Evolutionary conservation across 306 rosid genomes (phyloP).

Genomic region (Cucumis melo): DNA sequence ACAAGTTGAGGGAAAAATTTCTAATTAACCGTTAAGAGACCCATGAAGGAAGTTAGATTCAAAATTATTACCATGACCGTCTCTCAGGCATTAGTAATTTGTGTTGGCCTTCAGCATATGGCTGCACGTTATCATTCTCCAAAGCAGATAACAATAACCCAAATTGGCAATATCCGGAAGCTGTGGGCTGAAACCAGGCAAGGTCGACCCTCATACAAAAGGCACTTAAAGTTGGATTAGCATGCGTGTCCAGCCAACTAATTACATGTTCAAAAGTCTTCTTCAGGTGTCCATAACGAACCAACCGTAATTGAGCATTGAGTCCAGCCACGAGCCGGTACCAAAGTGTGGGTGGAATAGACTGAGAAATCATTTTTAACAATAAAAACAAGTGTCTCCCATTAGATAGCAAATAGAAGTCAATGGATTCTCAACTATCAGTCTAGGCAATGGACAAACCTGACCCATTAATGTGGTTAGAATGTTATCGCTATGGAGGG

Average conservation of each 20-base stretch:
- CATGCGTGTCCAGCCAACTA: constrained; percentile 70
- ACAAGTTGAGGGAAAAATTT: constrained; percentile 13
- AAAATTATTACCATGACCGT: constrained; percentile 40
- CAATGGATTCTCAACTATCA: not conserved
- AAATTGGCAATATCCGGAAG: constrained; percentile 76
- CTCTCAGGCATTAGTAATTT: constrained; percentile 27
- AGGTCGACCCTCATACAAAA: constrained; percentile 60
- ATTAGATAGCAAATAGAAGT: constrained; percentile 1
- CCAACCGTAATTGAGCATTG: constrained; percentile 78
- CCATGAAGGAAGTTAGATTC: constrained; percentile 10
- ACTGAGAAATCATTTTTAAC: constrained; percentile 26
- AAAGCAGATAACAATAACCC: constrained; percentile 51
- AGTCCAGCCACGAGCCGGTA: constrained; percentile 93
- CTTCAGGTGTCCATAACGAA: constrained; percentile 58
- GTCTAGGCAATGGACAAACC: constrained; percentile 28
- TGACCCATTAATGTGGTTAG: constrained; percentile 85
- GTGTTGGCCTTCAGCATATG: constrained; percentile 28
- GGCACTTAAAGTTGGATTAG: constrained; percentile 39
- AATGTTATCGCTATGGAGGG: constrained; percentile 66
- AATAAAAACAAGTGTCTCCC: constrained; percentile 7
- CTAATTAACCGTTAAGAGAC: not conserved
- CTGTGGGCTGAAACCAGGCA: constrained; percentile 88
- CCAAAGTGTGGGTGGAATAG: constrained; percentile 87
- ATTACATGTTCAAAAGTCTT: constrained; percentile 47
- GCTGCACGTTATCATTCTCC: constrained; percentile 26